These are phyloP conservation scores for Phaffia tasmanica DNA, from an alignment of 768 basidiomycete species.

Conservation along the genomic window DNA sequence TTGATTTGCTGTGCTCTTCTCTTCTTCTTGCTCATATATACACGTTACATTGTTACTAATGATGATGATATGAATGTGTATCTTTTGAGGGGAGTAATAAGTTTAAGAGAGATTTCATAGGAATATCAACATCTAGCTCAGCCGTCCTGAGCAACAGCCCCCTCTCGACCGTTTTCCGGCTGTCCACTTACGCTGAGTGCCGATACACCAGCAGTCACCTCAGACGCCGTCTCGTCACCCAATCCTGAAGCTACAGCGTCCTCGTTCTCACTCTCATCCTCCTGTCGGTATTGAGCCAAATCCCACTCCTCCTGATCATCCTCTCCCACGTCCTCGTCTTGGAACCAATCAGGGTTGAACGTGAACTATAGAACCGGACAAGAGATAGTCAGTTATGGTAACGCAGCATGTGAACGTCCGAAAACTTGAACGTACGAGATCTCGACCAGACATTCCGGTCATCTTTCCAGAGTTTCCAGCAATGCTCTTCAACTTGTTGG, in stretches of 20 bases:
- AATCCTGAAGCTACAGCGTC: constrained; percentile 32
- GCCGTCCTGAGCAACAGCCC: too few relatives aligned
- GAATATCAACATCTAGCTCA: too few relatives aligned
- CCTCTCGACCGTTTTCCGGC: too few relatives aligned
- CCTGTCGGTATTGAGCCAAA: constrained; percentile 48
- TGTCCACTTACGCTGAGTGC: too few relatives aligned
- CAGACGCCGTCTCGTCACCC: too few relatives aligned
- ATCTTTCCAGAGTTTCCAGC: constrained; percentile 60
- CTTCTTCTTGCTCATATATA: too few relatives aligned
- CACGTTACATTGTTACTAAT: too few relatives aligned
- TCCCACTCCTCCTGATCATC: constrained; percentile 45
- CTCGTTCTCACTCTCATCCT: constrained; percentile 51
- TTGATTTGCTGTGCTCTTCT: too few relatives aligned
- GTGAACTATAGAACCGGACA: constrained; percentile 52
- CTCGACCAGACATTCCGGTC: constrained; percentile 86
- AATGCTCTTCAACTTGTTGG: constrained; percentile 66
- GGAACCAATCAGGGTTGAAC: constrained; percentile 91
- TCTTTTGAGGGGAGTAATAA: too few relatives aligned
- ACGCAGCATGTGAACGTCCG: background rate
- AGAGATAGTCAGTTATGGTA: constrained; percentile 15
- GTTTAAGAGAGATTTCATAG: too few relatives aligned
- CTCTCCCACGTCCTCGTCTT: constrained; percentile 54
- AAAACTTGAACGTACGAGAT: constrained; percentile 52
- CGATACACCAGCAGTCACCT: too few relatives aligned
- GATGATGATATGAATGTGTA: too few relatives aligned